Conservation (phyloP, 352 stramenopile species). For the Phytopythium litorale region DNA sequence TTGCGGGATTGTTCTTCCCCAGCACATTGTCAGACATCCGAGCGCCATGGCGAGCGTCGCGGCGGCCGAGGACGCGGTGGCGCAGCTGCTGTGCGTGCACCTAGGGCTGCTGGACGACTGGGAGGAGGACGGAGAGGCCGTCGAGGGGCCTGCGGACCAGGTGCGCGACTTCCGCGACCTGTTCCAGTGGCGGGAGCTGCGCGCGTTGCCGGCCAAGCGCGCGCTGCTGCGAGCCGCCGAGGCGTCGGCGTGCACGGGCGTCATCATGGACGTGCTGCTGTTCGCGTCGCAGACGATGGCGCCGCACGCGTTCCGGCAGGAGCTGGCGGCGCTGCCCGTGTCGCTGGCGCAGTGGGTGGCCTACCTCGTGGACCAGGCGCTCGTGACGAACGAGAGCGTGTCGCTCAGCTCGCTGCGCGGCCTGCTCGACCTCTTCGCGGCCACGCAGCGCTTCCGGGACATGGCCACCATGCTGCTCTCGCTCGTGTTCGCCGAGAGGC, state of each 20-base stretch:
- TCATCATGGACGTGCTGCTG: conserved; percentile 70
- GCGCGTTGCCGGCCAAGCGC: conserved; percentile 36
- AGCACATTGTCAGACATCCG: not conserved
- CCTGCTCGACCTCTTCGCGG: conserved; percentile 40
- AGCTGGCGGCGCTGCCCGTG: conserved; percentile 33
- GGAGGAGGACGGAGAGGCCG: not conserved
- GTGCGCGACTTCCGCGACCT: conserved; percentile 53
- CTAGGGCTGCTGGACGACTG: conserved; percentile 52
- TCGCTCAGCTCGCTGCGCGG: conserved; percentile 41
- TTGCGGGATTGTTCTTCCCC: not conserved
- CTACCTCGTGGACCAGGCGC: conserved; percentile 55
- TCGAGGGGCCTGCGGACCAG: not conserved
- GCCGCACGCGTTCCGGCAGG: conserved; percentile 36
- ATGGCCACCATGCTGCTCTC: conserved; percentile 53
- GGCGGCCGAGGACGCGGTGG: conserved; percentile 38
- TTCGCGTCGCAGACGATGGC: conserved; percentile 80
- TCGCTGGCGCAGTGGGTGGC: conserved; percentile 64
- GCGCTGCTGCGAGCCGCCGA: conserved; percentile 47
- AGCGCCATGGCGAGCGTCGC: not conserved
- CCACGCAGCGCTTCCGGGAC: conserved; percentile 44
- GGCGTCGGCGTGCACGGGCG: conserved; percentile 39
- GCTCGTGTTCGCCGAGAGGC: conserved; percentile 41
- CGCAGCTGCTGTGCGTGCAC: conserved; percentile 86
- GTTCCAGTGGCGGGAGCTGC: conserved; percentile 35
- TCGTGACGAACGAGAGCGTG: conserved; percentile 43